Conservation (phyloP, 1,284 basidiomycete genomes). For the Moniliella sp. region DNA sequence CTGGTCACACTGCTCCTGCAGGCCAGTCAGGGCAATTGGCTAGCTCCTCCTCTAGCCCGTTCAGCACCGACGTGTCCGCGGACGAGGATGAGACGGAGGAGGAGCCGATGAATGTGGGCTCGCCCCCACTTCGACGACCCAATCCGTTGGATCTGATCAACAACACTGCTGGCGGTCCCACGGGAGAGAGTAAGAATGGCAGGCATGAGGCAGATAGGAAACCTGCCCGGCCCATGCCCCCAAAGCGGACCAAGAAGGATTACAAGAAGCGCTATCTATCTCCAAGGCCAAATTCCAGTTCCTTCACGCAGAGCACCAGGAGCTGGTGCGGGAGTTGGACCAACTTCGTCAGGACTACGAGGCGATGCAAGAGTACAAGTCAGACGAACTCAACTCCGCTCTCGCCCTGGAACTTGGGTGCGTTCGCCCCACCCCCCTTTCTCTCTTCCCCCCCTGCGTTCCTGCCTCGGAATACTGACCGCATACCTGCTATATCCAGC, state of each 20-base stretch:
- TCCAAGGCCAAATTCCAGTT: slow-evolving; percentile 22
- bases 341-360: neutral
- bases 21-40: too few relatives aligned
- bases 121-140: neutral
- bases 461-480: neutral
- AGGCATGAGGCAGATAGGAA: neutral
- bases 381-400: neutral
- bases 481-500: neutral
- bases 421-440: too few relatives aligned
- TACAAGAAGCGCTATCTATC: slow-evolving; percentile 13
- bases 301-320: slow-evolving; percentile 5
- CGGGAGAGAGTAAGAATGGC: too few relatives aligned
- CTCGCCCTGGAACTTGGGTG: neutral
- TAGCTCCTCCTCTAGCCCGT: too few relatives aligned
- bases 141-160: neutral
- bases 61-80: too few relatives aligned
- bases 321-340: slow-evolving; percentile 3
- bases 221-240: neutral
- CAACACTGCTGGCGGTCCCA: too few relatives aligned
- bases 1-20: too few relatives aligned
- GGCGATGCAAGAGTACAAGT: slow-evolving; percentile 1
- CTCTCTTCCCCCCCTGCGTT: neutral
- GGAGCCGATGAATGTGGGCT: neutral
- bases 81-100: neutral
- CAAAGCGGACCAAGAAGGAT: neutral